A percentile compares a stretch with the other conserved stretches of the same genome.
phyloP scores from a whole-genome alignment of 2,329 filamentous ascomycete genomes.

The Fonsecaea monophora region DNA sequence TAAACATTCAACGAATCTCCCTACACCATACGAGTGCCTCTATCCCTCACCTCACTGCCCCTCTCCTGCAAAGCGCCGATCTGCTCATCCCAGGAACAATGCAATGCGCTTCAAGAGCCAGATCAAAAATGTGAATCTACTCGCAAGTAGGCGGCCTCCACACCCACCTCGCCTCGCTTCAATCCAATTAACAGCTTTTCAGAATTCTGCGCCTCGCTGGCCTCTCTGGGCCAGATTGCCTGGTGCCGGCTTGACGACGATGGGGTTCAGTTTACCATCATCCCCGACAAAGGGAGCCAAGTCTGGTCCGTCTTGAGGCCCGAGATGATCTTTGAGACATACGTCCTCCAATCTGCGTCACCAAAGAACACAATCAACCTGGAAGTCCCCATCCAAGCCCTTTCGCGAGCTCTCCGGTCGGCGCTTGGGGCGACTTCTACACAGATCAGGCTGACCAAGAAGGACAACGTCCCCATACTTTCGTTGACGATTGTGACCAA shows the following conservation, averaged over 20 bases:
- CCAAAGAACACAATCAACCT: constrained; percentile 90
- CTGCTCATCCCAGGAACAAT: constrained; percentile 1
- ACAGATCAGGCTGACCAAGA: constrained; percentile 89
- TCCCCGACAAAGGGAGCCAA: constrained; percentile 91
- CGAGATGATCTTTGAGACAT: constrained; percentile 90
- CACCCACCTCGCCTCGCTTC: constrained; percentile 29
- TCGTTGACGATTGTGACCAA: constrained; percentile 88
- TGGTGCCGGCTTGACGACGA: constrained; percentile 91
- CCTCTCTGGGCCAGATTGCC: constrained; percentile 77
- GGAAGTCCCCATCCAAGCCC: constrained; percentile 84
- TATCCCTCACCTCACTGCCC: not conserved
- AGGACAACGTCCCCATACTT: constrained; percentile 82
- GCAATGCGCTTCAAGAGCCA: constrained; percentile 62
- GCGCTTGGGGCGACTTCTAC: constrained; percentile 81
- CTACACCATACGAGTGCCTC: not conserved
- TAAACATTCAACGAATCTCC: not conserved
- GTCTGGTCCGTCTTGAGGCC: constrained; percentile 80
- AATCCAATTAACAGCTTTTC: constrained; percentile 14
- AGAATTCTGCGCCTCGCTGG: constrained; percentile 69
- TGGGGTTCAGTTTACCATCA: constrained; percentile 89
- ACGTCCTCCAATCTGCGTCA: constrained; percentile 84
- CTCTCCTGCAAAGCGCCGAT: not conserved
- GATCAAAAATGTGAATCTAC: constrained; percentile 59
- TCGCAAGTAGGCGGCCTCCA: constrained; percentile 55
- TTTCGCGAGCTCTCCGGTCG: constrained; percentile 90